These are phyloP conservation scores for Flaveria robusta DNA, from an alignment of 129 eudicot genomes.

Conservation along the genomic window DNA sequence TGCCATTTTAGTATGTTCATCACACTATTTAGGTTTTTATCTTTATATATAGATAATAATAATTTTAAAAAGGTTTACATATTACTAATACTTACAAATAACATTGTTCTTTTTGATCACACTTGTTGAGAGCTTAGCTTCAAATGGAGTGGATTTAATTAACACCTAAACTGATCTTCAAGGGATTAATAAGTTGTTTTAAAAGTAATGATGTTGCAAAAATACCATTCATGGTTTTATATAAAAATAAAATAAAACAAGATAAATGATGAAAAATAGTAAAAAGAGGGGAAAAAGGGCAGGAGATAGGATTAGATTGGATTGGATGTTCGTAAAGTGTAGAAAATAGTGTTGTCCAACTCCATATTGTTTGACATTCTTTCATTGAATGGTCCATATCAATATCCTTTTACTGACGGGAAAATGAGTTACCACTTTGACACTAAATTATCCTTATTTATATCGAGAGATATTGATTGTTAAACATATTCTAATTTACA, in stretches of 20 bases:
- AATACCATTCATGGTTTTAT: background rate
- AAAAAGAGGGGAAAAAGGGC: background rate
- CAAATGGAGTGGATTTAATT: background rate
- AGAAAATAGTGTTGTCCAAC: constrained; percentile 32
- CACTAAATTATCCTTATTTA: background rate
- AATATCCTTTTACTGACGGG: constrained; percentile 30
- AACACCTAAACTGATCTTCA: background rate
- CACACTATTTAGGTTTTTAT: background rate
- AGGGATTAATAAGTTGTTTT: background rate
- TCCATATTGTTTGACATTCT: constrained; percentile 44
- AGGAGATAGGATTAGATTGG: background rate
- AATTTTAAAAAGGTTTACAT: background rate
- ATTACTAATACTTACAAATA: background rate
- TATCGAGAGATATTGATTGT: too few species aligned
- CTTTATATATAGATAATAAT: background rate
- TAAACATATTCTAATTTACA: too few species aligned
- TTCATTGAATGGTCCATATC: constrained; percentile 37
- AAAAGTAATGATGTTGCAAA: background rate
- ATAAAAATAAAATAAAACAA: background rate
- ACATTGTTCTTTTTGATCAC: background rate
- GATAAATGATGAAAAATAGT: background rate
- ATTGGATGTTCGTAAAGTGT: constrained; percentile 8
- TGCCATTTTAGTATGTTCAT: constrained; percentile 31
- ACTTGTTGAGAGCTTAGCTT: background rate
- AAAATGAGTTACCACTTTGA: constrained; percentile 34